phyloP scores from a whole-genome alignment of 73 alveolate genomes.

The Paramecium pentaurelia region DNA sequence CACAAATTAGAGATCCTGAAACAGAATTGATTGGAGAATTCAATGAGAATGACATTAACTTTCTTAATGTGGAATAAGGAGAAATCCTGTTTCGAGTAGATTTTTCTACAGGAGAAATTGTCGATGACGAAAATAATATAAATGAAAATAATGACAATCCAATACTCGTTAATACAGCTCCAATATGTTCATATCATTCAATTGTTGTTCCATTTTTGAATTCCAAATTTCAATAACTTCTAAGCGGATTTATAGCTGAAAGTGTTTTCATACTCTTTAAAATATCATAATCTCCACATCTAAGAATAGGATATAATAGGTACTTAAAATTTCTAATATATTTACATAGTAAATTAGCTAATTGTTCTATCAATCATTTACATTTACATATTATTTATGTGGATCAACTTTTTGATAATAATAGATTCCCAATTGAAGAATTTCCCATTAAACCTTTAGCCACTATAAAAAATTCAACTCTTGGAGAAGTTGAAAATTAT shows the following conservation, averaged over 20 bases:
- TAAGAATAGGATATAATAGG: conserved; percentile 42
- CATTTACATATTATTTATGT: conserved; percentile 33
- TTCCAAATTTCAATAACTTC: not conserved
- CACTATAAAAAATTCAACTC: not conserved
- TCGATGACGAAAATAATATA: not conserved
- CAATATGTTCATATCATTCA: conserved; percentile 42
- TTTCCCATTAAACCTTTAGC: not conserved
- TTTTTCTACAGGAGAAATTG: not conserved
- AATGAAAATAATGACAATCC: not conserved
- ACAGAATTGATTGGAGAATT: conserved; percentile 26
- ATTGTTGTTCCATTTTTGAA: conserved; percentile 8
- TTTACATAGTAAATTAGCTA: not conserved
- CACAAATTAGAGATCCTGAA: conserved; percentile 20
- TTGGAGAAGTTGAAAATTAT: conserved; percentile 21
- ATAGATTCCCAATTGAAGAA: not conserved
- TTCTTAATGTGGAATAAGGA: not conserved
- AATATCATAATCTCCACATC: not conserved
- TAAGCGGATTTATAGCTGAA: conserved; percentile 16
- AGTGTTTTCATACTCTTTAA: not conserved
- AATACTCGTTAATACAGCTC: not conserved
- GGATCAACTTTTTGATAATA: conserved; percentile 3
- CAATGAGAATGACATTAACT: not conserved
- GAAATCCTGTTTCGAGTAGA: not conserved
- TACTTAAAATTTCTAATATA: not conserved
- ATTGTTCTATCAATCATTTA: conserved; percentile 37